phyloP scores from a whole-genome alignment of 345 rosid species.

The Gossypioides kirkii region DNA sequence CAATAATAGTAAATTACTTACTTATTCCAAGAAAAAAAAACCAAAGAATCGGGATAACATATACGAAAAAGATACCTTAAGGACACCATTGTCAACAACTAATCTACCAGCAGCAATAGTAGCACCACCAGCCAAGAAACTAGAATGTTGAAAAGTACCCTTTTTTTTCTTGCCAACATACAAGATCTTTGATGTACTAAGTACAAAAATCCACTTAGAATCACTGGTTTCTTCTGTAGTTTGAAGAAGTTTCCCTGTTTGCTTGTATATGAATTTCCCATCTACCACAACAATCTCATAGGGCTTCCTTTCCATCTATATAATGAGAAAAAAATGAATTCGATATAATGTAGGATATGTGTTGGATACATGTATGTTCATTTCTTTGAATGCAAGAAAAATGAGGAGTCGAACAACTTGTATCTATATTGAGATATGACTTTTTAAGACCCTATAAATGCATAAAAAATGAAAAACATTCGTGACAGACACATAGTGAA shows the following conservation, averaged over 20 bases:
- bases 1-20: neutral
- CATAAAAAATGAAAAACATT: too few species aligned
- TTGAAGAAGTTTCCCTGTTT: conserved; percentile 55
- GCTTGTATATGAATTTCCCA: conserved; percentile 62
- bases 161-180: conserved; percentile 56
- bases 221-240: conserved; percentile 30
- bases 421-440: neutral
- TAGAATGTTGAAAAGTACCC: conserved; percentile 66
- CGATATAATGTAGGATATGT: too few species aligned
- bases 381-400: too few species aligned
- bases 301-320: conserved; percentile 78
- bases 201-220: conserved; percentile 87
- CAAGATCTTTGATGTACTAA: conserved; percentile 51
- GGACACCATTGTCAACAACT: conserved; percentile 39
- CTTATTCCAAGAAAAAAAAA: neutral
- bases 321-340: neutral
- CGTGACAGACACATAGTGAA: too few species aligned
- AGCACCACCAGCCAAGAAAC: conserved; percentile 78
- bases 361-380: too few species aligned
- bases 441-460: neutral
- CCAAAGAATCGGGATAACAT: neutral
- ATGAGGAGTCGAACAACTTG: too few species aligned
- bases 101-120: conserved; percentile 57
- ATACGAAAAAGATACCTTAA: conserved; percentile 35
- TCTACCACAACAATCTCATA: conserved; percentile 71